A percentile compares a stretch with the other conserved stretches of the same genome.
Evolutionary conservation across 345 rosid species (phyloP).

Genomic region (Angophora floribunda): DNA sequence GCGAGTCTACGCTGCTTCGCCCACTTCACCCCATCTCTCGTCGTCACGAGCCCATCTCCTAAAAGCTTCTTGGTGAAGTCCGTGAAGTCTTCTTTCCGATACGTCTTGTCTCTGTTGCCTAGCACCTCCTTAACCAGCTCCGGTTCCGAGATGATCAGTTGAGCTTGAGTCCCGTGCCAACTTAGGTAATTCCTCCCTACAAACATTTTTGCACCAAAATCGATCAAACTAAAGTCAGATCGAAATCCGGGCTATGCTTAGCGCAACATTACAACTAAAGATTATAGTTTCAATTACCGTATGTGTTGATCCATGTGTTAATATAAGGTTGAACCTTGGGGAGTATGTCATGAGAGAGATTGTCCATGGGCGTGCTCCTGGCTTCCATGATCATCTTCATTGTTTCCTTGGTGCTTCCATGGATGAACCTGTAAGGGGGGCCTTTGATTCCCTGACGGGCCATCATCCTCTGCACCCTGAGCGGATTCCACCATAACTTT

Average conservation of each 20-base stretch:
- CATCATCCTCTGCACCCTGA: neutral
- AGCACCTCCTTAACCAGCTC: neutral
- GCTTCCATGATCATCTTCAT: neutral
- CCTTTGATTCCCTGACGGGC: neutral
- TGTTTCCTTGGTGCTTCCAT: neutral
- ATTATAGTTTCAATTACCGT: neutral
- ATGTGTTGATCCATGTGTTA: neutral
- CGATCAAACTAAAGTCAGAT: neutral
- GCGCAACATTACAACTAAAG: neutral
- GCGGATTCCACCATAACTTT: neutral
- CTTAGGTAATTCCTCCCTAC: neutral
- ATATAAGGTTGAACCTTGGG: constrained; percentile 1
- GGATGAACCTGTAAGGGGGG: neutral
- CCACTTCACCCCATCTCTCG: constrained; percentile 25
- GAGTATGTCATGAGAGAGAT: neutral
- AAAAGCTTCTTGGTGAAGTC: neutral
- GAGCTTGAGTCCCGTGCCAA: neutral
- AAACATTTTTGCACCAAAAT: neutral
- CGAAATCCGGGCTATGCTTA: neutral
- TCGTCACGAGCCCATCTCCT: constrained; percentile 9
- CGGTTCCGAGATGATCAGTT: neutral
- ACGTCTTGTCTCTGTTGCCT: neutral
- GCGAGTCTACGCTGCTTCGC: constrained; percentile 26
- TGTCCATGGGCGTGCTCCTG: neutral
- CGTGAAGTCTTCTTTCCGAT: neutral